phyloP scores from a whole-genome alignment of 768 basidiomycete species.

The Pisolithus microcarpus region DNA sequence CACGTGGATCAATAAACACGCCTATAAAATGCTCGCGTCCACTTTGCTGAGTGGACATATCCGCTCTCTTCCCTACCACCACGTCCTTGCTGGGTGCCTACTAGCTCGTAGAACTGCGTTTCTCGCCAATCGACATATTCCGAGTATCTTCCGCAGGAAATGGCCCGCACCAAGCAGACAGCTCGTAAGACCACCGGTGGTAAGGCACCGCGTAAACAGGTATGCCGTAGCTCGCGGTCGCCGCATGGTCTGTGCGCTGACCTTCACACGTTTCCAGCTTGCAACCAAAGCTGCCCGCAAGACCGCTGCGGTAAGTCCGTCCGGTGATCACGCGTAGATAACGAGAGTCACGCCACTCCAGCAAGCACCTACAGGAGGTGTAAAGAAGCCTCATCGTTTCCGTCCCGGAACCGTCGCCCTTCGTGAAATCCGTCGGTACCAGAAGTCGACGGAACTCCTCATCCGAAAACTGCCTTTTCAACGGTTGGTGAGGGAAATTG shows the following conservation, averaged over 20 bases:
- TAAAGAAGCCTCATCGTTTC: conserved; percentile 87
- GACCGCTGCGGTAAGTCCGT: conserved; percentile 29
- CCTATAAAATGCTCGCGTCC: background rate
- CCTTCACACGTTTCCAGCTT: conserved; percentile 34
- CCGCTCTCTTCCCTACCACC: conserved; percentile 6
- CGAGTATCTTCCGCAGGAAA: conserved; percentile 21
- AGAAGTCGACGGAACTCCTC: conserved; percentile 77
- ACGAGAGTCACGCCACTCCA: background rate
- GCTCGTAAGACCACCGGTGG: conserved; percentile 67
- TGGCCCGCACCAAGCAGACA: conserved; percentile 67
- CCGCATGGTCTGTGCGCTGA: conserved; percentile 28
- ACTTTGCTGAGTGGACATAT: background rate
- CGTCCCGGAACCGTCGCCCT: conserved; percentile 76
- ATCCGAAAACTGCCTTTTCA: conserved; percentile 85
- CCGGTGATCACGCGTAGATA: background rate
- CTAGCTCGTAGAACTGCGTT: background rate
- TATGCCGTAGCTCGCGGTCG: conserved; percentile 29
- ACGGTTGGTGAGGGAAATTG: conserved; percentile 79
- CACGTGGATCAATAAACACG: background rate
- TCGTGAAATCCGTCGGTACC: conserved; percentile 78
- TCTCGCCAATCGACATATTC: background rate
- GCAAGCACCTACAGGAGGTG: conserved; percentile 60
- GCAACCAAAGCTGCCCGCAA: conserved; percentile 55
- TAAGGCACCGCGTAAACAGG: conserved; percentile 73
- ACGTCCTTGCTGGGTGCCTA: conserved; percentile 1